A percentile compares a stretch with the other conserved stretches of the same genome.
phyloP scores from a whole-genome alignment of 345 rosid species.

The Moringa oleifera region DNA sequence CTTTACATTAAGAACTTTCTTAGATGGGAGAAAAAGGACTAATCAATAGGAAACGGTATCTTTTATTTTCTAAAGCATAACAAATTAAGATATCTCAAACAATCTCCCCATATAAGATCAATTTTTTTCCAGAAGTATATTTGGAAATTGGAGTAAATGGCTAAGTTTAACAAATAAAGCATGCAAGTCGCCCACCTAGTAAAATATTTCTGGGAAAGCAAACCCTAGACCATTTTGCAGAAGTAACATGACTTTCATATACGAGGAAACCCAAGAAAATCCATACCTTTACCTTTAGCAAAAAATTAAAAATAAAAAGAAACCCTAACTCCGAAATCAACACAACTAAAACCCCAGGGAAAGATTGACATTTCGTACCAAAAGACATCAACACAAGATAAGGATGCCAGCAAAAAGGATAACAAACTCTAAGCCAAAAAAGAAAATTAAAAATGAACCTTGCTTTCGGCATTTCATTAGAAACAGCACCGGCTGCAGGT shows the following conservation, averaged over 20 bases:
- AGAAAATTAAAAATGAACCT: conserved; percentile 35
- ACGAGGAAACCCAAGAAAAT: not conserved
- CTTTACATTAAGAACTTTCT: too few relatives aligned
- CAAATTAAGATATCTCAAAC: too few relatives aligned
- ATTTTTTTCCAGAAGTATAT: too few relatives aligned
- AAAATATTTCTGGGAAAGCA: not conserved
- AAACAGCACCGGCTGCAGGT: conserved; percentile 15
- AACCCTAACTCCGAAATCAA: conserved; percentile 11
- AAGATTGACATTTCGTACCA: not conserved
- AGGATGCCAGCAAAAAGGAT: not conserved
- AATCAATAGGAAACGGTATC: too few relatives aligned
- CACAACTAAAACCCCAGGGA: conserved; percentile 5
- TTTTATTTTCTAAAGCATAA: too few relatives aligned
- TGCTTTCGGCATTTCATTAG: conserved; percentile 48
- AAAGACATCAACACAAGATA: not conserved
- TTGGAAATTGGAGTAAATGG: too few relatives aligned
- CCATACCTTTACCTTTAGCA: not conserved
- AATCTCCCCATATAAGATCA: too few relatives aligned
- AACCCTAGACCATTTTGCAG: not conserved
- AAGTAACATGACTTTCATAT: not conserved
- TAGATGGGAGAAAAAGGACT: too few relatives aligned
- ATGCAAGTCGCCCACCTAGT: not conserved
- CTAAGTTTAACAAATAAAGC: not conserved
- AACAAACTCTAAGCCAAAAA: not conserved
- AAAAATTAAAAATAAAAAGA: not conserved